A percentile compares a stretch with the other conserved stretches of the same genome.
phyloP scores from a whole-genome alignment of 495 filamentous ascomycete genomes.

The Penicillium chermesinum region DNA sequence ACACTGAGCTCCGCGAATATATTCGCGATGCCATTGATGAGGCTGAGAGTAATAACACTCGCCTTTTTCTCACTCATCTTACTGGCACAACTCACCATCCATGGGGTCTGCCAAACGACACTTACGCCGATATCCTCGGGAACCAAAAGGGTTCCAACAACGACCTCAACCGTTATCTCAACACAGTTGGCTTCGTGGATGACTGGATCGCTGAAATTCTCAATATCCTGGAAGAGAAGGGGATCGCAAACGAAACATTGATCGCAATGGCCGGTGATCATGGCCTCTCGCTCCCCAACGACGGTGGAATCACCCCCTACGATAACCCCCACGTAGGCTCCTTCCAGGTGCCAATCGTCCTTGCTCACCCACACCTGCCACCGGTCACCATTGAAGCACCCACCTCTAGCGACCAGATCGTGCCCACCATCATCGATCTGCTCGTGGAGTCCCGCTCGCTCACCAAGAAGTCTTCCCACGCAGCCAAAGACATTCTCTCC shows the following conservation, averaged over 20 bases:
- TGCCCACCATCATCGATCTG: slow-evolving; percentile 38
- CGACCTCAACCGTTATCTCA: slow-evolving; percentile 36
- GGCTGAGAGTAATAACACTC: slow-evolving; percentile 37
- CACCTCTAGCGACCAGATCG: slow-evolving; percentile 25
- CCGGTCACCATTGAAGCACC: slow-evolving; percentile 27
- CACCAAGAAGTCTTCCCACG: slow-evolving; percentile 19
- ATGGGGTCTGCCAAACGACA: slow-evolving; percentile 33
- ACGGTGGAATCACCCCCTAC: slow-evolving; percentile 28
- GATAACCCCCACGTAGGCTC: slow-evolving; percentile 36
- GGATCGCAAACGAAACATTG: slow-evolving; percentile 40
- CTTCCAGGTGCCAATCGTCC: slow-evolving; percentile 35
- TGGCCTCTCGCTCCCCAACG: slow-evolving; percentile 30
- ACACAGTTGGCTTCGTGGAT: slow-evolving; percentile 39
- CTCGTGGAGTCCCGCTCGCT: slow-evolving; percentile 33
- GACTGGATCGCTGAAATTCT: slow-evolving; percentile 36
- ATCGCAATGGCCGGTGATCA: slow-evolving; percentile 45
- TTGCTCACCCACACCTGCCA: slow-evolving; percentile 35
- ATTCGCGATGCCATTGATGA: slow-evolving; percentile 43
- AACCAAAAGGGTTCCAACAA: slow-evolving; percentile 9
- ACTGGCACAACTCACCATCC: slow-evolving; percentile 49
- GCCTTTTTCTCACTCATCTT: slow-evolving; percentile 45
- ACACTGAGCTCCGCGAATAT: slow-evolving; percentile 41
- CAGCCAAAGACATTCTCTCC: slow-evolving; percentile 34
- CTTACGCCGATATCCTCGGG: slow-evolving; percentile 22
- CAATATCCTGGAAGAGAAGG: slow-evolving; percentile 34